Conservation (phyloP, 768 basidiomycete species). For the Trametes punicea region DNA sequence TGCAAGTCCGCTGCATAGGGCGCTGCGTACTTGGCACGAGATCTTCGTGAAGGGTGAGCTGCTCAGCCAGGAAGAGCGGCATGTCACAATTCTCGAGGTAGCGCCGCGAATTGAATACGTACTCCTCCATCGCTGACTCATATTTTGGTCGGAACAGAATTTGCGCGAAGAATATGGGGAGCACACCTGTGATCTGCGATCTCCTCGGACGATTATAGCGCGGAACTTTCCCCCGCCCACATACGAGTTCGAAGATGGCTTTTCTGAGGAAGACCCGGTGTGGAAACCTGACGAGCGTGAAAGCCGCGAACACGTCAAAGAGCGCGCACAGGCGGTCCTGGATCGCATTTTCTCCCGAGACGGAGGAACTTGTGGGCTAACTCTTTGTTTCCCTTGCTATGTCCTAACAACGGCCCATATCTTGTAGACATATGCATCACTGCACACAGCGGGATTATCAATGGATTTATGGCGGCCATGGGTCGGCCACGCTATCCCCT, state of each 20-base stretch:
- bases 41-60: constrained; percentile 39
- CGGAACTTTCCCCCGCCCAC: constrained; percentile 41
- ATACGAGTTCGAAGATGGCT: constrained; percentile 52
- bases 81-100: constrained; percentile 56
- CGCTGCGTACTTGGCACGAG: constrained; percentile 52
- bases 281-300: constrained; percentile 60
- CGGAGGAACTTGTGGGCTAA: constrained; percentile 48
- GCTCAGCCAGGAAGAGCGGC: constrained; percentile 21
- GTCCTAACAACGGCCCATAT: neutral
- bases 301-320: constrained; percentile 40
- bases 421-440: constrained; percentile 61
- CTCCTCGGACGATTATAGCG: constrained; percentile 45
- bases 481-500: constrained; percentile 45
- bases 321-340: constrained; percentile 48
- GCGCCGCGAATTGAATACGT: neutral
- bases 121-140: neutral
- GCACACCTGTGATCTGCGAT: constrained; percentile 70
- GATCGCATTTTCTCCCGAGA: constrained; percentile 53
- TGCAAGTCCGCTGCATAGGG: constrained; percentile 61
- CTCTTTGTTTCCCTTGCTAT: constrained; percentile 4
- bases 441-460: constrained; percentile 61
- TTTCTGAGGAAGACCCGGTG: constrained; percentile 60
- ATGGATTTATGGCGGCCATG: constrained; percentile 48
- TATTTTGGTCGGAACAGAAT: constrained; percentile 46
- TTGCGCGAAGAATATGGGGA: constrained; percentile 64